Evolutionary conservation across 1,139 yeast species (phyloP), one percentile per base, ranked within the genome.

Genomic region (Eremothecium gossypii): DNA sequence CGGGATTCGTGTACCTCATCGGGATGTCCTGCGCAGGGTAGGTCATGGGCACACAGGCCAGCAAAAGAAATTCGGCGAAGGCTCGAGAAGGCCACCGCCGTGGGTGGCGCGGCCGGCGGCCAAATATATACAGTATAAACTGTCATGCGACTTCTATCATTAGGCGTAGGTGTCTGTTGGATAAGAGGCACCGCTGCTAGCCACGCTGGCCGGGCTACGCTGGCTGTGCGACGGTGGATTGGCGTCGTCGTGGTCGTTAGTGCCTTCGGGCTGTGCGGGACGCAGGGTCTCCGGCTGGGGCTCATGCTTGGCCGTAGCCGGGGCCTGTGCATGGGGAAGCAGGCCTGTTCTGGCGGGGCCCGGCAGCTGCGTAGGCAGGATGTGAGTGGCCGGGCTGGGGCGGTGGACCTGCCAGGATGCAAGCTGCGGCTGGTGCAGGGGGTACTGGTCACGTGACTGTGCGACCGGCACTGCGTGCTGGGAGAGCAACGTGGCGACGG

Each of bases 391-490:
- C 23, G 31, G 31, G 13, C 6, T 38, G 10, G 12, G 42, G 9
- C 30, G 13, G 12, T 14, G 39, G n/a, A 17, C 27, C 13, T 29
- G 30, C 30, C 38, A n/a, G 20, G 33, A 40, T 9, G 33, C 41
- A 8, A 27, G 36, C 30, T 34, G 33, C 30, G 31, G 42, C 34
- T 30, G 43, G 26, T 14, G 41, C 33, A 14, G 27, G 5, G 35
- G 35, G 5, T 20, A 17, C 23, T 17, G 23, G 23, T 17, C 23
- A 17, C 23, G 23, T 17, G 23, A 6, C 6, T 17, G 23, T 6
- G 23, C 23, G 23, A 17, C 23, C 23, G 23, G 23, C 23, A 17
- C 23, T 3, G 23, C 23, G 23, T 17, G 23, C 23, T 17, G 23
- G 23, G 41, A 11, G 14, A 27, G 36, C 23, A 10, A 39, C 10